A percentile compares a stretch with the other conserved stretches of the same genome.
phyloP scores from a whole-genome alignment of 2,329 filamentous ascomycete species.

The Pseudogymnoascus sp. region DNA sequence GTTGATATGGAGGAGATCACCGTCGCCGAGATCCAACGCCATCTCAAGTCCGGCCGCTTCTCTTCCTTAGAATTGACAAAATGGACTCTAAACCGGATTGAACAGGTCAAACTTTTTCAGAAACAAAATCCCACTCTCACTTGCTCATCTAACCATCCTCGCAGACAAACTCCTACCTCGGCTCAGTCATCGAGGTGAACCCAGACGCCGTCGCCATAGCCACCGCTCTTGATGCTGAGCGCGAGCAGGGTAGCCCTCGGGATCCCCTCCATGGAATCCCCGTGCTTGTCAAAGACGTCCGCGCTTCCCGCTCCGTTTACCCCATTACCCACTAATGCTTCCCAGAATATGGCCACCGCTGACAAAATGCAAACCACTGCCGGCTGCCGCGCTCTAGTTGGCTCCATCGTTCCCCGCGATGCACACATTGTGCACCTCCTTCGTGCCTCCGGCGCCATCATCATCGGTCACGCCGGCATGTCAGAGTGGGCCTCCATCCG shows the following conservation, averaged over 20 bases:
- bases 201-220: slow-evolving; percentile 22
- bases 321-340: neutral
- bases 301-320: neutral
- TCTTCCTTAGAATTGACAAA: slow-evolving; percentile 9
- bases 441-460: slow-evolving; percentile 51
- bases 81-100: neutral
- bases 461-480: slow-evolving; percentile 59
- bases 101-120: neutral
- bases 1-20: slow-evolving; percentile 9
- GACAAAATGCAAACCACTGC: slow-evolving; percentile 51
- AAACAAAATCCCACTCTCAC: neutral
- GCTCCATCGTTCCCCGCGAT: slow-evolving; percentile 45
- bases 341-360: slow-evolving; percentile 44
- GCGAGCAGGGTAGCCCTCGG: slow-evolving; percentile 11
- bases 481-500: slow-evolving; percentile 58
- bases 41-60: neutral
- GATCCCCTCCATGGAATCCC: slow-evolving; percentile 48
- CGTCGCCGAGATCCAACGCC: neutral
- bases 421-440: slow-evolving; percentile 51
- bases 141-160: neutral
- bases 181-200: slow-evolving; percentile 22
- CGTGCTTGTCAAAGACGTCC: slow-evolving; percentile 46
- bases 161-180: slow-evolving; percentile 11
- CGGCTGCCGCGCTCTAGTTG: slow-evolving; percentile 47
- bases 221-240: slow-evolving; percentile 18